Base-by-base conservation (phyloP, 129 eudicot genomes). In the Ambrosia artemisiifolia region DNA sequence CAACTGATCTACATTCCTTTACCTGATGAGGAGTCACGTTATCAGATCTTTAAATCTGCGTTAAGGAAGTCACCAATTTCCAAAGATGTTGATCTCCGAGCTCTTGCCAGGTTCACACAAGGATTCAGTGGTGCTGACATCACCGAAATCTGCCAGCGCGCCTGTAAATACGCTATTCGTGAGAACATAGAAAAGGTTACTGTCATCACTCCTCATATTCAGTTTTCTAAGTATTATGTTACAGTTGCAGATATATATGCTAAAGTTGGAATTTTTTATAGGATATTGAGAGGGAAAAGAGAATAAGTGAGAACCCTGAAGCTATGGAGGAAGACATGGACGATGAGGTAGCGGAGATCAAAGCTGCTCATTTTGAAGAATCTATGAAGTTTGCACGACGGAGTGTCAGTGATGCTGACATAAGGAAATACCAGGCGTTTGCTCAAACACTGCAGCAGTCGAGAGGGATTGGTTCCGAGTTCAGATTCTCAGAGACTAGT, bases 371-470 rank as follows among this genome's bases (percentile, higher is more conserved):
- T 30, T 88, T 88, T 56, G 92, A 88, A 69, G 97, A 94, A 47
- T 94, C 98, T 1, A 94, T 94, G 98, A 90, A 90, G 77, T 94
- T 83, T 82, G 97, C 98, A 0, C 79, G 96, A 2, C 84, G 98
- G 82, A 94, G 98, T 81, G 98, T 93, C 17, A 94, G 99, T 68
- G 98, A 90, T 76, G 97, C 96, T 12, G 97, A 94, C 54, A 90
- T 94, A 54, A 86, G 98, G 62, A 88, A 88, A 61, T 86, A 88
- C 67, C 92, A 88, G 53, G 85, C 85, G 6, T 88, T 88, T 84
- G 92, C 96, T 48, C 96, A 83, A 69, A 88, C 92, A 18, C 60
- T 88, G 75, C 92, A 84, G 81, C 96, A 88, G 84, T 88, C 92
- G 1, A 75, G 96, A 54, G 96, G 96, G 5, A 79, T 88, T 62